phyloP scores from a whole-genome alignment of 108 stramenopile genomes.

The Fragilaria radians region DNA sequence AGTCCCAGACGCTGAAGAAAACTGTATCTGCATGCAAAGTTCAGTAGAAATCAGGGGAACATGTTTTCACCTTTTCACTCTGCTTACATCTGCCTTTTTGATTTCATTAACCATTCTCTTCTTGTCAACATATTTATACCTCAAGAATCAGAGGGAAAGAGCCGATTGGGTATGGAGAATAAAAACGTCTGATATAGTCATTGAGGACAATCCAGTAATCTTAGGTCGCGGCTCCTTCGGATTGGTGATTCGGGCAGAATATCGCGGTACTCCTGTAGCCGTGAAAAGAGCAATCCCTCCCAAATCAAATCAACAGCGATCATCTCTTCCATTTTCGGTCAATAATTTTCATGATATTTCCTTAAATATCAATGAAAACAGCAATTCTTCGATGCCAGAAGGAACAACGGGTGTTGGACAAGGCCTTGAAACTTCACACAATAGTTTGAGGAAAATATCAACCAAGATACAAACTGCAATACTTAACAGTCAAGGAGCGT shows the following conservation, averaged over 20 bases:
- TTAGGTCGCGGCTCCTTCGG: constrained; percentile 31
- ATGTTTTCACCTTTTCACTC: neutral
- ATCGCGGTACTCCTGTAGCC: constrained; percentile 34
- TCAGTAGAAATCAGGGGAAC: constrained; percentile 6
- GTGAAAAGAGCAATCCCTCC: constrained; percentile 34
- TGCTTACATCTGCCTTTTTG: constrained; percentile 2
- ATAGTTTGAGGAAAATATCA: neutral
- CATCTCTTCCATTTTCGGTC: neutral
- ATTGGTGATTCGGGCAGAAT: constrained; percentile 29
- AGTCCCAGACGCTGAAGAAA: constrained; percentile 4
- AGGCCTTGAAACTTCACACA: too few relatives aligned
- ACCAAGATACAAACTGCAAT: neutral
- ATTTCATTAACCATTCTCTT: neutral
- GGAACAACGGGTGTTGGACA: neutral
- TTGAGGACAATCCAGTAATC: constrained; percentile 27
- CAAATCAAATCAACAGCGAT: neutral
- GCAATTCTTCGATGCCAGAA: neutral
- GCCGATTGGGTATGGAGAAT: constrained; percentile 41
- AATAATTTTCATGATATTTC: neutral
- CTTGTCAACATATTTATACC: constrained; percentile 9
- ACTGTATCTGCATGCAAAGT: constrained; percentile 3
- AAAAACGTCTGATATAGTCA: constrained; percentile 24
- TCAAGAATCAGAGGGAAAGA: constrained; percentile 16
- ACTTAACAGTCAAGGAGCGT: neutral
- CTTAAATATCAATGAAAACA: neutral